A percentile compares a stretch with the other conserved stretches of the same genome.
These are phyloP conservation scores for Venturia aucupariae DNA, from an alignment of 2,329 filamentous ascomycete species.

Conservation along the genomic window DNA sequence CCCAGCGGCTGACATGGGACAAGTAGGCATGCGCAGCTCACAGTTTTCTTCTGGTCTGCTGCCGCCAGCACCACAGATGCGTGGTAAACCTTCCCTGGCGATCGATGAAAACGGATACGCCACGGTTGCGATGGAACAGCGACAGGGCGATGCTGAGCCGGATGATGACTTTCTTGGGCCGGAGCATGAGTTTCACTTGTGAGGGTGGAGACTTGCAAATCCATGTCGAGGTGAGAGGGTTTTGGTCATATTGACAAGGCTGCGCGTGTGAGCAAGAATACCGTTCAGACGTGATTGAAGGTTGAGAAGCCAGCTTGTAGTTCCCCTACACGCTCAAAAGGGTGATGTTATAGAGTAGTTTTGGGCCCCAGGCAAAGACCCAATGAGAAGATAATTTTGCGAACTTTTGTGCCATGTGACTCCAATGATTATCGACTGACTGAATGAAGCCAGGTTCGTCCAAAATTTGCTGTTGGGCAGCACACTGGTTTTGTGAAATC, in stretches of 20 bases:
- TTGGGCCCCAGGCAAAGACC: no score
- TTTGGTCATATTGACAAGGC: neutral
- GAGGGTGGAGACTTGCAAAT: neutral
- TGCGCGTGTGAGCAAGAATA: neutral
- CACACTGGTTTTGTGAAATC: neutral
- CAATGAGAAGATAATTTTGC: neutral
- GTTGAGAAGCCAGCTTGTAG: neutral
- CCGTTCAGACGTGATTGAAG: neutral
- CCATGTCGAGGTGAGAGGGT: neutral
- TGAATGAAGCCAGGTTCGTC: neutral
- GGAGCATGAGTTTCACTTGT: neutral
- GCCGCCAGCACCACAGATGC: neutral
- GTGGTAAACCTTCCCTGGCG: neutral
- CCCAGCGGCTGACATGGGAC: neutral
- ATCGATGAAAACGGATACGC: neutral
- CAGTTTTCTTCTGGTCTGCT: neutral
- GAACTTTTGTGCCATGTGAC: neutral
- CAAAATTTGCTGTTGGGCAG: neutral
- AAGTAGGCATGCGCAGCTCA: neutral
- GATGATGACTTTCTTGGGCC: neutral
- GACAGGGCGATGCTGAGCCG: neutral
- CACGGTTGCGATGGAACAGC: neutral
- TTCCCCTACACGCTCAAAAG: neutral
- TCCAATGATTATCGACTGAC: neutral
- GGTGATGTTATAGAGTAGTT: neutral